Evolutionary conservation across 805 yeast species (phyloP).

Genomic region (Ogataea pini): DNA sequence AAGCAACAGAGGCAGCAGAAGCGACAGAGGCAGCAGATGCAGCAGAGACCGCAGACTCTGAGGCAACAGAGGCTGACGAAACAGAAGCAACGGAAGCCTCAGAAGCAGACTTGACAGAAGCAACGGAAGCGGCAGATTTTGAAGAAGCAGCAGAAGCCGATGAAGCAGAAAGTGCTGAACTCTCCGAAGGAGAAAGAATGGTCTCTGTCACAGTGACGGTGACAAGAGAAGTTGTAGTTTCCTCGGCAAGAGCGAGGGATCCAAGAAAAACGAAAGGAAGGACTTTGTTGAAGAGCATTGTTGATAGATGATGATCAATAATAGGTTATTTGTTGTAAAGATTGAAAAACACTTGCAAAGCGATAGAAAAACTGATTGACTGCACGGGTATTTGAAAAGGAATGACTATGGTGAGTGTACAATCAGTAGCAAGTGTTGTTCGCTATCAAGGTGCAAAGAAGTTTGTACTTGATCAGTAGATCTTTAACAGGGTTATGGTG

Average conservation of each 20-base stretch:
- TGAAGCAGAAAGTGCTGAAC: conserved; percentile 32
- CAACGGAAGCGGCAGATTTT: conserved; percentile 19
- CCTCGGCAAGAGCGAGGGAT: conserved; percentile 32
- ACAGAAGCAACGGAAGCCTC: conserved; percentile 18
- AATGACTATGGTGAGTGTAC: conserved; percentile 36
- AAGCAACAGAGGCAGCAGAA: not conserved
- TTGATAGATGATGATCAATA: not conserved
- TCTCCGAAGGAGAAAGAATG: conserved; percentile 47
- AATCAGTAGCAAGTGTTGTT: conserved; percentile 43
- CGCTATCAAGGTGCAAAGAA: not conserved
- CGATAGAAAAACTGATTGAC: conserved; percentile 4
- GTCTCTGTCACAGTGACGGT: conserved; percentile 51
- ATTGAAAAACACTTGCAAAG: not conserved
- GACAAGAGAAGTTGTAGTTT: conserved; percentile 42
- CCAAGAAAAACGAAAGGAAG: conserved; percentile 29
- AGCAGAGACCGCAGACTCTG: conserved; percentile 20
- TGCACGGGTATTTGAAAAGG: conserved; percentile 21
- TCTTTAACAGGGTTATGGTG: no score
- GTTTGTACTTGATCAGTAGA: not conserved
- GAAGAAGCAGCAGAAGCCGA: conserved; percentile 11
- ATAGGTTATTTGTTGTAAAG: not conserved
- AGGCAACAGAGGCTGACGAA: conserved; percentile 17
- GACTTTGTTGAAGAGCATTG: conserved; percentile 32
- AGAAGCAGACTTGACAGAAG: conserved; percentile 22
- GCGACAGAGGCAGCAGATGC: conserved; percentile 20